Base-by-base conservation (phyloP, 1,284 basidiomycete species). In the Coriolopsis trogii region DNA sequence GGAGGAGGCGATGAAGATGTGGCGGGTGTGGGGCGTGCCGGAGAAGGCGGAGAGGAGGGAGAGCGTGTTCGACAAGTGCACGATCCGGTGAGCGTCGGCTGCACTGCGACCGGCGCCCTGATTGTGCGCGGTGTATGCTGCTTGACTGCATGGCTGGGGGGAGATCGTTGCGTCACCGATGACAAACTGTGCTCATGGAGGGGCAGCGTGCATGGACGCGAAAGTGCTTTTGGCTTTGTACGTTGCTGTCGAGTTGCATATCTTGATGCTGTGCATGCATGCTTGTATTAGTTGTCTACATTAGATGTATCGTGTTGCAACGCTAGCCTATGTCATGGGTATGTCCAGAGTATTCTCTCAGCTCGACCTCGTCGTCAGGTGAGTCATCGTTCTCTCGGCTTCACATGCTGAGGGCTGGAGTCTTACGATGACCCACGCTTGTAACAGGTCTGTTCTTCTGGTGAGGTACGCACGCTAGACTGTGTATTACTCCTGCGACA, bases 1-100 rank as follows among this genome's bases (percentile, higher is more conserved):
- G 15, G 71, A 73, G 59, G 71, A 73, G 61, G 70, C 70, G 48
- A 73, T 73, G 71, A 73, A 73, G 62, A 72, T 73, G 70, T 73
- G 71, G 71, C 67, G 70, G 42, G 68, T 73, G 25, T 73, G 71
- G 71, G 66, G 66, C 25, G 39, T 55, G 24, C 61, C 63, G 30
- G 61, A 61, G 47, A 60, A 63, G 42, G 52, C 39, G n/a, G 59
- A 61, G 55, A 54, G 41, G 56, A 47, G 51, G 44, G 66, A 67
- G 52, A 67, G 66, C 46, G 57, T 63, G 23, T 69, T 66, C 53
- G 62, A 63, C 42, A 62, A 59, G 56, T 66, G 58, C 49, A 55
- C 46, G 41, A 66, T 66, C 36, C 64, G 64, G 46, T 65, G 57
- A 59, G 48, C n/a, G n/a, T n/a, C n/a, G n/a, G n/a, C n/a, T n/a